Base-by-base conservation (phyloP, 768 basidiomycete genomes). In the Tephrocybe sp. region DNA sequence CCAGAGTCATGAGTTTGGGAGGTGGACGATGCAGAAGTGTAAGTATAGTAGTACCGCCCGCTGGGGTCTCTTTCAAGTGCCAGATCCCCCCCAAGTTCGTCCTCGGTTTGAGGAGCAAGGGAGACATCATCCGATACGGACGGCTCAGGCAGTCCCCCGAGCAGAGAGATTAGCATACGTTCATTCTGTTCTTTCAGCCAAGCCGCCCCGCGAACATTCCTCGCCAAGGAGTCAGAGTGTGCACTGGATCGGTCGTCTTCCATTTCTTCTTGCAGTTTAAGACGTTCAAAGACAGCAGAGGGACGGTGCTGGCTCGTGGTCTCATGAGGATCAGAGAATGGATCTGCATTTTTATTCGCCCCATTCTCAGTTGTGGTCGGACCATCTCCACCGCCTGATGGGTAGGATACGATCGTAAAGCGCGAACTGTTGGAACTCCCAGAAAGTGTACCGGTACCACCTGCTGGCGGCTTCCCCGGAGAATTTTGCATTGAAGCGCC, bases 151-250 rank as follows among this genome's bases (percentile, higher is more conserved):
- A 77, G 52, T 2, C 64, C 72, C 15, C 86, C 86, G 6, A 87
- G 69, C 71, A 81, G 81, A 16, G 77, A 76, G 37, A 80, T 78
- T 42, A 84, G 75, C 0, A 78, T 75, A 11, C 89, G 79, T 26
- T 81, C 76, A 42, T 82, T 88, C 65, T 96, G 92, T 58, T 94
- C 91, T 28, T 80, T 78, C 36, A 96, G 65, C 92, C 92, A 95
- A 22, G 86, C 80, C 6, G 80, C 82, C 0, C 89, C 88, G 8
- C 89, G 80, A 60, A 87, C 83, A 47, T 75, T 76, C 5, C 77
- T 76, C n/a, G 74, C 70, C 19, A 78, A 64, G 21, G 73, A 65
- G 3, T 75, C 73, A 48, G 72, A 67, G 18, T 79, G 67, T 4
- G 74, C 60, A 36, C 71, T 71, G 1, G 75, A 73, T 18, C 63